phyloP scores from a whole-genome alignment of 352 stramenopile species.

The Globisporangium rhizosaccharum region DNA sequence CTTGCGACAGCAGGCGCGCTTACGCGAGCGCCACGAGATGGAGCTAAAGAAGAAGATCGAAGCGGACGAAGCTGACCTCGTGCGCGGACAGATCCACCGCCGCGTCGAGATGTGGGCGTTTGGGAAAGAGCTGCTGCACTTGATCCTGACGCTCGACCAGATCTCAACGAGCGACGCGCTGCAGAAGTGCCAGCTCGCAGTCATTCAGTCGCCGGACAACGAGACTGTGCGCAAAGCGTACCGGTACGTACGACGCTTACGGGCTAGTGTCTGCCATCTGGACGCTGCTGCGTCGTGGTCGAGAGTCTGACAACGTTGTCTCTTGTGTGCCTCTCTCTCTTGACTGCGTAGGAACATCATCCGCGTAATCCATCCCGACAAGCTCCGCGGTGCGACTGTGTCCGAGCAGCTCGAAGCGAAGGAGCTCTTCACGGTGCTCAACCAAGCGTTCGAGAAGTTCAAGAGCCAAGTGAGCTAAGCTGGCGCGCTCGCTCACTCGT shows the following conservation, averaged over 20 bases:
- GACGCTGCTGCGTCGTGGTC: not conserved
- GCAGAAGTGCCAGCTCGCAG: conserved; percentile 68
- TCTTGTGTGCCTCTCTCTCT: conserved; percentile 1
- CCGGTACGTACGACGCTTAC: conserved; percentile 25
- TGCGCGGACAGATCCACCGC: conserved; percentile 71
- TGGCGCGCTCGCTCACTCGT: not conserved
- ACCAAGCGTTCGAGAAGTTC: conserved; percentile 85
- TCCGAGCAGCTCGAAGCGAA: conserved; percentile 81
- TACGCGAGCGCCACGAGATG: conserved; percentile 76
- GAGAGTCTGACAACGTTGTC: not conserved
- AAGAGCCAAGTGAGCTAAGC: conserved; percentile 40
- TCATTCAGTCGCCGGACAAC: conserved; percentile 73
- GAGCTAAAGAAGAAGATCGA: conserved; percentile 80
- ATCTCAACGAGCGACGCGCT: conserved; percentile 70
- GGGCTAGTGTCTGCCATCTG: not conserved
- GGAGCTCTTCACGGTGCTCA: conserved; percentile 84
- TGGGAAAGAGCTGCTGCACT: conserved; percentile 74
- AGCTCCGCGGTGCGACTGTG: conserved; percentile 69
- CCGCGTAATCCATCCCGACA: conserved; percentile 82
- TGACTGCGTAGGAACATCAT: conserved; percentile 65
- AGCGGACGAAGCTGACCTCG: conserved; percentile 70
- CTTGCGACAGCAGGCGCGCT: conserved; percentile 70
- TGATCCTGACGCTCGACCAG: conserved; percentile 84
- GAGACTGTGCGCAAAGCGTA: conserved; percentile 83
- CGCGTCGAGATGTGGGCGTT: conserved; percentile 81